A percentile compares a stretch with the other conserved stretches of the same genome.
Evolutionary conservation across 202 grass and related monocot species (phyloP).

Genomic region (Bolboschoenoplectus hybrid): DNA sequence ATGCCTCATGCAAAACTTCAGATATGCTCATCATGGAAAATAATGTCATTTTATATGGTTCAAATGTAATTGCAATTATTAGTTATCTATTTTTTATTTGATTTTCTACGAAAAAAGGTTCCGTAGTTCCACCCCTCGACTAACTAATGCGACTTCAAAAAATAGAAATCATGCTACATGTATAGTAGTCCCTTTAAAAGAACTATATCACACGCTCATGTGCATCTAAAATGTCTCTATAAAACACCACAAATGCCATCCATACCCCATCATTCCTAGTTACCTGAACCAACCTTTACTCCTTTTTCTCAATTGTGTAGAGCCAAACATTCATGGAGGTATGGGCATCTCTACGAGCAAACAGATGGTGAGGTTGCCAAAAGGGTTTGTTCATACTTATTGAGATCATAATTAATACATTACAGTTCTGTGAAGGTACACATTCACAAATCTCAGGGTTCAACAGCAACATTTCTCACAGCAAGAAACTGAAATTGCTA

Average conservation of each 20-base stretch:
- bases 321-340: neutral
- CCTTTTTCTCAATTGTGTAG: neutral
- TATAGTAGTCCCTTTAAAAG: conserved; percentile 1
- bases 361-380: neutral
- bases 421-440: neutral
- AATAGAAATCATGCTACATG: conserved; percentile 1
- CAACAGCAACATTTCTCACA: neutral
- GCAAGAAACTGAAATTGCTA: neutral
- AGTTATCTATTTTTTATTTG: neutral
- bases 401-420: neutral
- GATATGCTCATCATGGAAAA: neutral
- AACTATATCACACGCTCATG: neutral
- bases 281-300: neutral
- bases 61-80: neutral
- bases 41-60: neutral
- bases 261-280: neutral
- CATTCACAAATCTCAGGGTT: neutral
- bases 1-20: neutral
- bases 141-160: neutral
- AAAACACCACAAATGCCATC: neutral
- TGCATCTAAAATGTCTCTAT: neutral
- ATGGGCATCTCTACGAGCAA: neutral
- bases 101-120: neutral
- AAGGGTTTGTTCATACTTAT: neutral
- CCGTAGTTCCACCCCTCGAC: neutral